Base-by-base conservation (phyloP, 1,284 basidiomycete species). In the Stereum hirsutum region DNA sequence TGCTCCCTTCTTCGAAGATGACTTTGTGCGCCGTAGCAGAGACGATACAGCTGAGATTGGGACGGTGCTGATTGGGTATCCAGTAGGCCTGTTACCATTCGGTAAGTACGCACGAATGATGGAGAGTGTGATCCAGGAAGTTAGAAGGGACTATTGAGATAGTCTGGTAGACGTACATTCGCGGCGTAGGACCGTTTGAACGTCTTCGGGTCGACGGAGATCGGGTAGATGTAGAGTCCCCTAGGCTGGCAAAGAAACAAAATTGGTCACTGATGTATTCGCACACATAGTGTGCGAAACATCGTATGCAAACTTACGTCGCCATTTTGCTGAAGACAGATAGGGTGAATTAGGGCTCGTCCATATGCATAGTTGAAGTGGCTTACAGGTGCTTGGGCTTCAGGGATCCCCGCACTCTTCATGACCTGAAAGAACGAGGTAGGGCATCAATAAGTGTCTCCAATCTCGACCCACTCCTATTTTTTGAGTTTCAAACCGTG, bases 1-100 rank as follows among this genome's bases (percentile, higher is more conserved):
- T 23, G 20, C 31, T 36, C 33, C n/a, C 3, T 14, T 10, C 37
- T 27, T 39, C 37, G 14, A 26, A 17, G 2, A 42, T 11, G 8
- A 42, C 14, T 20, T 33, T 32, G 25, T 23, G n/a, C 15, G 5
- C 32, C 4, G 32, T 17, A 15, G 41, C 41, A 14, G 26, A 27
- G 14, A 42, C 32, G 6, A 42, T n/a, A 3, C 35, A 10, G 17
- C 12, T 17, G 0, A 42, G 25, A 14, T 42, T 42, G 20, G 19
- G 6, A 11, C 41, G 32, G 10, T 36, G 24, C 15, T 35, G 21
- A 11, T 32, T 33, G 17, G 41, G 41, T 11, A 27, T 12, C 19
- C 31, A 42, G 31, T 42, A 42, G 11, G 31, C 41, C 41, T 40
- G 15, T 11, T n/a, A n/a, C n/a, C n/a, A n/a, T n/a, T n/a, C n/a